Conservation (phyloP, 768 basidiomycete species). For the Mycena olivaceomarginata region DNA sequence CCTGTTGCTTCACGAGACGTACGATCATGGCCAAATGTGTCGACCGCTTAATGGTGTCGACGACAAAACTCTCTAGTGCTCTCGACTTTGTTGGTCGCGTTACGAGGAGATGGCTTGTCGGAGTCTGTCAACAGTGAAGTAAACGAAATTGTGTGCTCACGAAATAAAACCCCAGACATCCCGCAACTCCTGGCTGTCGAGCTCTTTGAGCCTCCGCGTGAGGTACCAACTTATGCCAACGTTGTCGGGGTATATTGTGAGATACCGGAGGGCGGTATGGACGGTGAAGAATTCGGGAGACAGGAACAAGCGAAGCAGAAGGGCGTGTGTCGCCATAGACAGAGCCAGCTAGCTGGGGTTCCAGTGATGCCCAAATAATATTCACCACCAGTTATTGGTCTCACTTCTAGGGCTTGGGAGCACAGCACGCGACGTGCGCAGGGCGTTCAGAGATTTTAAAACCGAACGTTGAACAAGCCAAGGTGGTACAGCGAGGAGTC, state of each 20-base stretch:
- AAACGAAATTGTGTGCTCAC: constrained; percentile 61
- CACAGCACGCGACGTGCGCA: no score
- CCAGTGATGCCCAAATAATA: no score
- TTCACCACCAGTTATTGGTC: no score
- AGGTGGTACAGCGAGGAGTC: no score
- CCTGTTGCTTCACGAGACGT: constrained; percentile 59
- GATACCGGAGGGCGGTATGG: constrained; percentile 94
- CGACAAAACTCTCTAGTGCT: constrained; percentile 95
- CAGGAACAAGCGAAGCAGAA: constrained; percentile 93
- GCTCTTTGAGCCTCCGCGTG: constrained; percentile 81
- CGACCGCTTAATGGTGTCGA: constrained; percentile 91
- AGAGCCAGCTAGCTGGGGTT: background rate
- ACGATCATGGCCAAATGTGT: constrained; percentile 98
- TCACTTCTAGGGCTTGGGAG: no score
- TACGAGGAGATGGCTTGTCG: constrained; percentile 90
- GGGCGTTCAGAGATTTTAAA: no score
- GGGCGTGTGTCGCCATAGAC: constrained; percentile 84
- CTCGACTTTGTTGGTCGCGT: constrained; percentile 94
- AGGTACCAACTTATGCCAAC: constrained; percentile 95
- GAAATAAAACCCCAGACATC: constrained; percentile 95
- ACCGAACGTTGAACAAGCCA: no score
- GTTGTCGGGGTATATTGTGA: constrained; percentile 88
- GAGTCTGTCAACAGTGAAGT: constrained; percentile 36
- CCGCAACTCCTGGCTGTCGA: constrained; percentile 82
- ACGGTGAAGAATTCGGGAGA: constrained; percentile 95